Evolutionary conservation across 371 early-diverging fungal genomes (phyloP).

Genomic region (Dichotomocladium elegans): DNA sequence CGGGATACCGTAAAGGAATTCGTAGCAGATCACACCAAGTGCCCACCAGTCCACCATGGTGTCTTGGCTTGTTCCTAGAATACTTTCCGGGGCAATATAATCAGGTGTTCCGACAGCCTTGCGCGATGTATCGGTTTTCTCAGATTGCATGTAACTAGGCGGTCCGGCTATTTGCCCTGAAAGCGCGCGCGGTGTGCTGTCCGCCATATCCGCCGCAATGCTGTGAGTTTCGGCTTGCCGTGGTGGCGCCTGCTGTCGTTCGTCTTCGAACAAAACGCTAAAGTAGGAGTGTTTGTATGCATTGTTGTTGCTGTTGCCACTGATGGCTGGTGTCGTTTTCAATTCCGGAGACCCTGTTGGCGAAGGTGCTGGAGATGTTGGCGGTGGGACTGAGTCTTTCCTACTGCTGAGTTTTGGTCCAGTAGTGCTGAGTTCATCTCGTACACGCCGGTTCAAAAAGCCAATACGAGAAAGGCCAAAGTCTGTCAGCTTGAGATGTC

Average conservation of each 20-base stretch:
- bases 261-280: constrained; percentile 35
- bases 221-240: neutral
- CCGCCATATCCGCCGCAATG: neutral
- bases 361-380: constrained; percentile 40
- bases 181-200: neutral
- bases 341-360: constrained; percentile 30
- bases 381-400: constrained; percentile 7
- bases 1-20: constrained; percentile 85
- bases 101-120: constrained; percentile 93
- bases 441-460: constrained; percentile 77
- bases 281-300: constrained; percentile 41
- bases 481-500: constrained; percentile 93
- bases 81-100: constrained; percentile 94
- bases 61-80: constrained; percentile 83
- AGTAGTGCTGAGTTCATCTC: constrained; percentile 43
- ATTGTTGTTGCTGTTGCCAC: constrained; percentile 2
- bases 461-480: constrained; percentile 91
- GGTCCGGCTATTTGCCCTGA: neutral
- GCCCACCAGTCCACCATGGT: constrained; percentile 95
- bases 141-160: constrained; percentile 11
- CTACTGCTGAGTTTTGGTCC: constrained; percentile 11
- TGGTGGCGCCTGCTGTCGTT: neutral
- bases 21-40: constrained; percentile 85
- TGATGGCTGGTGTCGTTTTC: constrained; percentile 4
- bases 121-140: constrained; percentile 11